These are phyloP conservation scores for Phytomonas sp. DNA, from an alignment of 208 protist genomes.

Conservation along the genomic window DNA sequence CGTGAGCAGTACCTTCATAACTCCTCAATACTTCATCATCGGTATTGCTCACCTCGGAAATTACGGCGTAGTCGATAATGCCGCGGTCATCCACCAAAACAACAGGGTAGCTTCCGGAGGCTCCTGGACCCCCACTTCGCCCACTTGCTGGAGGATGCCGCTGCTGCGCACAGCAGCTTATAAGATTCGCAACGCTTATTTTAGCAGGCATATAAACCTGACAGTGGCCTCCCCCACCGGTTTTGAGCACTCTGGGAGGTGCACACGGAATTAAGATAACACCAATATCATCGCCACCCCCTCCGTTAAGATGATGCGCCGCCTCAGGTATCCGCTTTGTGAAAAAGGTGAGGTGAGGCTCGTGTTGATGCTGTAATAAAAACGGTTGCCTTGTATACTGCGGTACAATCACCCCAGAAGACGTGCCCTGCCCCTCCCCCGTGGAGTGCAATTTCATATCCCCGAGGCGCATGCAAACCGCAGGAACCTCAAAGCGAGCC, in stretches of 20 bases:
- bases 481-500: not conserved
- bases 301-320: not conserved
- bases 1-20: not conserved
- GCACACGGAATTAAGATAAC: slow-evolving; percentile 19
- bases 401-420: not conserved
- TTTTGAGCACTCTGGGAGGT: not conserved
- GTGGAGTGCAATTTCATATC: not conserved
- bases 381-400: slow-evolving; percentile 33
- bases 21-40: not conserved
- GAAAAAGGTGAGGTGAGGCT: slow-evolving; percentile 53
- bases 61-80: slow-evolving; percentile 53
- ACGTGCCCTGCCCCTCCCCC: not conserved
- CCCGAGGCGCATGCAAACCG: not conserved
- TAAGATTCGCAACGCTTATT: slow-evolving; percentile 34
- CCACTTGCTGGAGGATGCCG: not conserved
- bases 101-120: slow-evolving; percentile 17
- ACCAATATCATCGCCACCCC: slow-evolving; percentile 8
- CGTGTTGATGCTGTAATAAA: slow-evolving; percentile 50
- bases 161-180: slow-evolving; percentile 47
- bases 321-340: slow-evolving; percentile 11
- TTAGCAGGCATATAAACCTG: slow-evolving; percentile 10
- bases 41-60: slow-evolving; percentile 14
- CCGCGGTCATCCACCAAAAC: slow-evolving; percentile 46
- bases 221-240: not conserved
- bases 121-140: slow-evolving; percentile 7